A percentile compares a stretch with the other conserved stretches of the same genome.
phyloP scores from a whole-genome alignment of 345 rosid species.

The Eucalyptus sideroxylon region DNA sequence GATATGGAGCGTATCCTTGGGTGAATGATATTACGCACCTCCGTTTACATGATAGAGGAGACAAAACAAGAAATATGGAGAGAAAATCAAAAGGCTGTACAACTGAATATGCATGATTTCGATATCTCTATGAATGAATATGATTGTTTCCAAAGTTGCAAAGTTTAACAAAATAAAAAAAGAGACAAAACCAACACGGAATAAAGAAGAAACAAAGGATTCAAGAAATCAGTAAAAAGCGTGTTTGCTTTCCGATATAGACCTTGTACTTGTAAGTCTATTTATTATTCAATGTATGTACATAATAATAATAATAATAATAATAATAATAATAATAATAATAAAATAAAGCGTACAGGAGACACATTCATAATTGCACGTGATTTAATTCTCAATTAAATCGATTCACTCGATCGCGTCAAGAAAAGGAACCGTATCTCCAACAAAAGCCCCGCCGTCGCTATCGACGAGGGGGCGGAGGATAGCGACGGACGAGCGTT shows the following conservation, averaged over 20 bases:
- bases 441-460: background rate
- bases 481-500: background rate
- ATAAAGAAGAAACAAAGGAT: background rate
- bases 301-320: too few relatives aligned
- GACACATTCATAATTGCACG: too few relatives aligned
- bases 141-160: background rate
- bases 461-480: too few relatives aligned
- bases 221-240: rapidly evolving
- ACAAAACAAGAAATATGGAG: background rate
- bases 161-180: background rate
- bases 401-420: background rate
- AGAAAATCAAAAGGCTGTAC: rapidly evolving
- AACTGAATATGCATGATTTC: rapidly evolving
- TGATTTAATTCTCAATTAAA: too few relatives aligned
- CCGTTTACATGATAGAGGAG: rapidly evolving
- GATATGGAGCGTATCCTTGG: background rate
- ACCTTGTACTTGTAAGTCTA: too few relatives aligned
- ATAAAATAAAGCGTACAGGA: too few relatives aligned
- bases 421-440: background rate
- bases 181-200: background rate
- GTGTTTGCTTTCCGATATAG: rapidly evolving
- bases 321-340: too few relatives aligned
- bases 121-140: background rate
- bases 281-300: rapidly evolving
- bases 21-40: rapidly evolving